Conservation (phyloP, 2,329 filamentous ascomycete genomes). For the Thelonectria discophora region DNA sequence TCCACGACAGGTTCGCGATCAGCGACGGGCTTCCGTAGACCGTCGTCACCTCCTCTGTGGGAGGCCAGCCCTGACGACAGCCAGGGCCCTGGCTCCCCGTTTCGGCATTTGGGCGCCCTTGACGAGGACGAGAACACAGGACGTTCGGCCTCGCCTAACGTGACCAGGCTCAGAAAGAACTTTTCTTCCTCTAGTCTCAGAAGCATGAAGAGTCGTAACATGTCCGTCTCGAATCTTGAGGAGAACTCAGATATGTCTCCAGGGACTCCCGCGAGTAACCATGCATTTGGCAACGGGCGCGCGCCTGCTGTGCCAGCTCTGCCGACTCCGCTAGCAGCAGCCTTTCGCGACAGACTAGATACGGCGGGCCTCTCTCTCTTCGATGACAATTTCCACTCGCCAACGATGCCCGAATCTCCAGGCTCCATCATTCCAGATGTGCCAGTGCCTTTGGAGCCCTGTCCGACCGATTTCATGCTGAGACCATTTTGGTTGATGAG, state of each 20-base stretch:
- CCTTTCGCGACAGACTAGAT: slow-evolving; percentile 67
- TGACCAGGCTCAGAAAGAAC: slow-evolving; percentile 67
- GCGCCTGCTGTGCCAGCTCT: slow-evolving; percentile 64
- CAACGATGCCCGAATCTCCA: slow-evolving; percentile 69
- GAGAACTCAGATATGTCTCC: slow-evolving; percentile 74
- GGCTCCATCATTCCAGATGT: slow-evolving; percentile 69
- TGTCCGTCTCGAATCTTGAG: slow-evolving; percentile 71
- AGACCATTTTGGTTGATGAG: slow-evolving; percentile 98
- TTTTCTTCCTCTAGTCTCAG: slow-evolving; percentile 75
- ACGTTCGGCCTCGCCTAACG: slow-evolving; percentile 63
- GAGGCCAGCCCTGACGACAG: slow-evolving; percentile 43
- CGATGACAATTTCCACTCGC: slow-evolving; percentile 81
- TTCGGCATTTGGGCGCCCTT: slow-evolving; percentile 45
- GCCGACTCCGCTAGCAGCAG: slow-evolving; percentile 72
- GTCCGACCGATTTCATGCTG: slow-evolving; percentile 87
- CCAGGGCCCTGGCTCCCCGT: slow-evolving; percentile 43
- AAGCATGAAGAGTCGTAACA: slow-evolving; percentile 77
- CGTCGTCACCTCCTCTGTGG: slow-evolving; percentile 40
- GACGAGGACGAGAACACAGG: slow-evolving; percentile 50
- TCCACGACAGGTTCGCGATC: slow-evolving; percentile 20
- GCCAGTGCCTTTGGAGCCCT: slow-evolving; percentile 86
- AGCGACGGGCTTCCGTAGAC: slow-evolving; percentile 26
- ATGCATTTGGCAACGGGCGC: slow-evolving; percentile 65
- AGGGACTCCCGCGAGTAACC: slow-evolving; percentile 75
- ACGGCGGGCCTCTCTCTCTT: slow-evolving; percentile 79